Conservation (phyloP, 2,329 filamentous ascomycete species). For the Ceratocystis diversiconidia region DNA sequence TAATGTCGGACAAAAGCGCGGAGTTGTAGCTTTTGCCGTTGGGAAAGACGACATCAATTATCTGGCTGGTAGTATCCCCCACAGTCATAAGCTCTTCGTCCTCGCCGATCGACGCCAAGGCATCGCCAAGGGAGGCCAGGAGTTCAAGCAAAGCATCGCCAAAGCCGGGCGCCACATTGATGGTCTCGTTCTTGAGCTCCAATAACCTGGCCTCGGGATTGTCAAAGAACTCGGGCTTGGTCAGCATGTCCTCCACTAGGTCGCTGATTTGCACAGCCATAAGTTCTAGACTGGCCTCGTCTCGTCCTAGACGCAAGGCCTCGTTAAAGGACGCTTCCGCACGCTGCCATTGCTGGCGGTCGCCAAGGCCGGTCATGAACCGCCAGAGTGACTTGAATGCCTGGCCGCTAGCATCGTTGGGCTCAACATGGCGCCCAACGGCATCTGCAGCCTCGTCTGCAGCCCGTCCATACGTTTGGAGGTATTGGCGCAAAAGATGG, state of each 20-base stretch:
- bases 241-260: constrained; percentile 66
- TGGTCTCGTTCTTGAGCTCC: constrained; percentile 38
- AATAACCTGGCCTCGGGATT: constrained; percentile 45
- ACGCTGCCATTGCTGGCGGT: constrained; percentile 58
- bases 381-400: constrained; percentile 70
- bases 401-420: constrained; percentile 59
- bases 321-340: constrained; percentile 54
- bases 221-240: constrained; percentile 74
- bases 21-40: constrained; percentile 47
- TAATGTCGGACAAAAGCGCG: constrained; percentile 58
- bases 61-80: constrained; percentile 48
- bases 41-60: constrained; percentile 57
- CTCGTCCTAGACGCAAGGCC: constrained; percentile 58
- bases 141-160: constrained; percentile 10
- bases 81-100: constrained; percentile 62
- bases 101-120: constrained; percentile 51
- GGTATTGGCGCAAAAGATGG: constrained; percentile 63
- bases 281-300: constrained; percentile 69
- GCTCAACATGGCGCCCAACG: constrained; percentile 54
- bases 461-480: constrained; percentile 60
- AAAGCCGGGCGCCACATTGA: constrained; percentile 41
- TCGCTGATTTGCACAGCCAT: constrained; percentile 60
- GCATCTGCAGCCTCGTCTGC: constrained; percentile 51
- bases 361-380: constrained; percentile 67
- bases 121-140: constrained; percentile 20